Conservation (phyloP, 2,329 filamentous ascomycete genomes). For the Septoria linicola region DNA sequence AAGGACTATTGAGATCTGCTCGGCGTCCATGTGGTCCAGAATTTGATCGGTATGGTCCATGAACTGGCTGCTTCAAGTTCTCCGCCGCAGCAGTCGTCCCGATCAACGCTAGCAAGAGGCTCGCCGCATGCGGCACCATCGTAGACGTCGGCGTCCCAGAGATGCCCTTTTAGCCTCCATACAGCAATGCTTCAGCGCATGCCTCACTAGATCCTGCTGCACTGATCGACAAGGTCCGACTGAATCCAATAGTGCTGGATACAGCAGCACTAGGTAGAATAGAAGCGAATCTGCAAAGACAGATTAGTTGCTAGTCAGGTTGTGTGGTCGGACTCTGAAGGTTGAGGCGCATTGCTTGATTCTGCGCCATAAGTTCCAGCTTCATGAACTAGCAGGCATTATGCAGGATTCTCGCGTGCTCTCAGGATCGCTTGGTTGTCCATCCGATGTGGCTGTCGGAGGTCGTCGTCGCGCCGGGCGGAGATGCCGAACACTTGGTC, state of each 20-base stretch:
- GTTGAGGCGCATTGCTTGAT: conserved; percentile 16
- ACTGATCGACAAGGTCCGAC: background rate
- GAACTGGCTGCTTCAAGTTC: conserved; percentile 1
- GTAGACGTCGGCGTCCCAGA: background rate
- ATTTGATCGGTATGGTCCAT: conserved; percentile 5
- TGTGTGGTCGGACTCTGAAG: conserved; percentile 11
- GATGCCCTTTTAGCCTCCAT: conserved; percentile 8
- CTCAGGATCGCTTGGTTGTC: conserved; percentile 19
- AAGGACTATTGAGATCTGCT: conserved; percentile 3
- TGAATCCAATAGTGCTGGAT: background rate
- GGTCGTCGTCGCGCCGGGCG: conserved; percentile 2
- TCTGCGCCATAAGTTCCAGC: conserved; percentile 16
- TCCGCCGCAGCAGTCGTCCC: conserved; percentile 12
- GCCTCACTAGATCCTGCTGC: background rate
- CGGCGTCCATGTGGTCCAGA: conserved; percentile 8
- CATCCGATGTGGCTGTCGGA: conserved; percentile 21
- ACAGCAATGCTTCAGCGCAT: conserved; percentile 7
- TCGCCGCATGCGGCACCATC: conserved; percentile 18
- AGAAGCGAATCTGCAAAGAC: conserved; percentile 9
- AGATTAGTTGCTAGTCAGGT: conserved; percentile 15
- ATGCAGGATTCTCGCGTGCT: conserved; percentile 25
- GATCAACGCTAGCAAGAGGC: conserved; percentile 12
- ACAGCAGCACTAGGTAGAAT: conserved; percentile 1
- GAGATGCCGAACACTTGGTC: conserved; percentile 1
- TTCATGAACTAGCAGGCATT: conserved; percentile 19